Evolutionary conservation across 1,139 yeast species (phyloP).

Genomic region (Geotrichum macrosporum): DNA sequence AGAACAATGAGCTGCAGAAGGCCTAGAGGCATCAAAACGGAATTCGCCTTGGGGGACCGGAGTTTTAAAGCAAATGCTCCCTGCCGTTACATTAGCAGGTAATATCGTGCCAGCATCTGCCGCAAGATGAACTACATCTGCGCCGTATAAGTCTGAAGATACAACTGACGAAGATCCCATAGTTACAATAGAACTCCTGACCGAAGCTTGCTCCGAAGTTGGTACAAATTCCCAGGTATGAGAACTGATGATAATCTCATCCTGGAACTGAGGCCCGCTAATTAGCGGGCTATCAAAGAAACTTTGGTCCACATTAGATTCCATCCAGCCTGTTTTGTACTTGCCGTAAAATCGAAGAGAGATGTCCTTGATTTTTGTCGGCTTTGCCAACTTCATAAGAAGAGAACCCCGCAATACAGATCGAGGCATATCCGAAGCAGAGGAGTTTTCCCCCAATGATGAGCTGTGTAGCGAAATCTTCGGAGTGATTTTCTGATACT

Average conservation of each 20-base stretch:
- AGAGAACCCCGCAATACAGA: constrained; percentile 73
- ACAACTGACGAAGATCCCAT: constrained; percentile 31
- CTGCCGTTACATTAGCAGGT: constrained; percentile 2
- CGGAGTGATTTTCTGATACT: not conserved
- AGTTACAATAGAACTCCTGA: constrained; percentile 24
- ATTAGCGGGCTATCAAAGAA: constrained; percentile 16
- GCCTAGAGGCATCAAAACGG: constrained; percentile 1
- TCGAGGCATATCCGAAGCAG: constrained; percentile 53
- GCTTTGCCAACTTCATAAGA: constrained; percentile 64
- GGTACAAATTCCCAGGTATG: constrained; percentile 41
- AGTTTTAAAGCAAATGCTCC: constrained; percentile 10
- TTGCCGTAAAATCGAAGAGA: constrained; percentile 59
- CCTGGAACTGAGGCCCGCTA: constrained; percentile 34
- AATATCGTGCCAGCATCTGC: constrained; percentile 4
- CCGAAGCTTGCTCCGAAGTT: constrained; percentile 17
- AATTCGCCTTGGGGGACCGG: constrained; percentile 1
- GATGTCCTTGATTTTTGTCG: constrained; percentile 64
- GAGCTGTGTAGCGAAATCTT: constrained; percentile 7
- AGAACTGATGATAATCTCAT: constrained; percentile 33
- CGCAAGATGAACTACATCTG: constrained; percentile 26
- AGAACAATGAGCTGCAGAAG: constrained; percentile 5
- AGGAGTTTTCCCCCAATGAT: constrained; percentile 13
- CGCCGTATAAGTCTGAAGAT: constrained; percentile 36
- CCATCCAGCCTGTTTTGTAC: constrained; percentile 85
- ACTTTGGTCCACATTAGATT: constrained; percentile 30